A percentile compares a stretch with the other conserved stretches of the same genome.
Evolutionary conservation across 225 moss, liverwort and hornwort genomes (phyloP).

Genomic region (Bryum argenteum): DNA sequence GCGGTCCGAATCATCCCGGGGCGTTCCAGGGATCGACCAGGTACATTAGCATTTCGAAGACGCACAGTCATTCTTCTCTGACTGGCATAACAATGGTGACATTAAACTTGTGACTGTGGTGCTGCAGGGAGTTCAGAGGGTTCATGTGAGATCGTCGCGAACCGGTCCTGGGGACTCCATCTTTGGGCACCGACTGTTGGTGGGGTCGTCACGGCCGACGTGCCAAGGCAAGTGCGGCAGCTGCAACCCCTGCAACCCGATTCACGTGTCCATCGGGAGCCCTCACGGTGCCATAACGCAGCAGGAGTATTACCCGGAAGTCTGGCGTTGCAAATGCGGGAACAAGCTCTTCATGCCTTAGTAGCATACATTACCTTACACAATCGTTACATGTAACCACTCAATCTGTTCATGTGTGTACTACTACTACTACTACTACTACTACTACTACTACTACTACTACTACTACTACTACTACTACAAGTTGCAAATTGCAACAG

Average conservation of each 20-base stretch:
- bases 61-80: no score
- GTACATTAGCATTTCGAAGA: constrained; percentile 5
- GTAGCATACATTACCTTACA: not conserved
- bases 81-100: no score
- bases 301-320: constrained; percentile 69
- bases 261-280: constrained; percentile 58
- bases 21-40: constrained; percentile 12
- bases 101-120: no score
- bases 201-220: constrained; percentile 58
- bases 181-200: constrained; percentile 45
- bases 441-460: constrained; percentile 7
- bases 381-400: no score
- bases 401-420: no score
- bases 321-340: constrained; percentile 70
- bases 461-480: not conserved
- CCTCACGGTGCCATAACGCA: constrained; percentile 54
- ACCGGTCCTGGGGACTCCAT: constrained; percentile 3
- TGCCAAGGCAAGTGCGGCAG: constrained; percentile 59
- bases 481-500: not conserved
- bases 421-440: not conserved
- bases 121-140: not conserved
- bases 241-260: constrained; percentile 54
- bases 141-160: not conserved
- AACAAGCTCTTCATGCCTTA: constrained; percentile 61
- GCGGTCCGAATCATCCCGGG: constrained; percentile 15